phyloP scores from a whole-genome alignment of 2,329 filamentous ascomycete species.

The Alternaria triticimaculans region DNA sequence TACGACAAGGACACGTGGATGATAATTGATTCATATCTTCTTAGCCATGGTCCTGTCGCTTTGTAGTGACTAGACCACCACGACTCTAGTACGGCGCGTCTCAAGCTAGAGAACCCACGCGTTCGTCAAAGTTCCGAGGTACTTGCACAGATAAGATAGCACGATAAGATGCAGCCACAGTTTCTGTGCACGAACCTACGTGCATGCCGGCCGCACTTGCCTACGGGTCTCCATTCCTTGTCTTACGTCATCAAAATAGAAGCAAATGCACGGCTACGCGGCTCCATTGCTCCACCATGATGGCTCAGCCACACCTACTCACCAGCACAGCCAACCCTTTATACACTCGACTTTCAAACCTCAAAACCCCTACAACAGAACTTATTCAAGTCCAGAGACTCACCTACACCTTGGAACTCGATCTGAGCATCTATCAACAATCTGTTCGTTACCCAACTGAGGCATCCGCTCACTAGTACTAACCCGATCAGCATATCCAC shows the following conservation, averaged over 20 bases:
- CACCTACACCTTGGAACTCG: background rate
- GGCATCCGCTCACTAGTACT: conserved; percentile 9
- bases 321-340: background rate
- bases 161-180: conserved; percentile 10
- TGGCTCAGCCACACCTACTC: background rate
- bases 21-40: background rate
- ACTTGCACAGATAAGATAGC: background rate
- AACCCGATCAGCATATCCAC: conserved; percentile 9
- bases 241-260: conserved; percentile 17
- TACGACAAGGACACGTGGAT: background rate
- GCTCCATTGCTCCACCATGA: conserved; percentile 11
- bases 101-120: background rate
- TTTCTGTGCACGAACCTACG: conserved; percentile 1
- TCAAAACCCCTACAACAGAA: background rate
- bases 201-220: background rate
- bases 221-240: conserved; percentile 3
- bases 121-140: background rate
- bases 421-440: background rate
- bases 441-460: background rate
- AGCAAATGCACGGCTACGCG: conserved; percentile 12
- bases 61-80: background rate
- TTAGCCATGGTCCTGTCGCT: background rate
- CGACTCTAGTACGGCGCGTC: background rate
- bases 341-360: background rate
- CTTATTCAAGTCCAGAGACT: background rate